phyloP scores from a whole-genome alignment of 2,329 filamentous ascomycete genomes.

The Fusarium sp. region DNA sequence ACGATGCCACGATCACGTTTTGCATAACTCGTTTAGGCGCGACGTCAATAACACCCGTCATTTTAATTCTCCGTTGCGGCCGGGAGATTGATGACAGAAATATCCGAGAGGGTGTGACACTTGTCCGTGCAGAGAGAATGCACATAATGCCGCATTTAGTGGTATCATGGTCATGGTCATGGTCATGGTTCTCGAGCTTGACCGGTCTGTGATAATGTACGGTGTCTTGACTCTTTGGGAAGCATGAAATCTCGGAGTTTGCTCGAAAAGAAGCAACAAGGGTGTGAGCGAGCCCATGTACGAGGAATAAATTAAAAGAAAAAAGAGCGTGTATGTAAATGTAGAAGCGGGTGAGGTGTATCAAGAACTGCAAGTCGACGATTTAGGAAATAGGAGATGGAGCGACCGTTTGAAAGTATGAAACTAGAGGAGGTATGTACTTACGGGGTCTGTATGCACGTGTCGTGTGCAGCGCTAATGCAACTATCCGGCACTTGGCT shows the following conservation, averaged over 20 bases:
- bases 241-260: slow-evolving; percentile 22
- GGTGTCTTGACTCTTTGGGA: slow-evolving; percentile 14
- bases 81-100: neutral
- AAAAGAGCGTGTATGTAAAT: neutral
- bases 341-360: slow-evolving; percentile 36
- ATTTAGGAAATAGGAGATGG: slow-evolving; percentile 37
- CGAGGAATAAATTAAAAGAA: neutral
- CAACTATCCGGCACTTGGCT: slow-evolving; percentile 28
- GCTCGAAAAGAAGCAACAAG: slow-evolving; percentile 24
- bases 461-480: slow-evolving; percentile 26
- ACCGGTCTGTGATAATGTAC: slow-evolving; percentile 1
- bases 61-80: neutral
- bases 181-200: slow-evolving; percentile 1
- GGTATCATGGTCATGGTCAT: slow-evolving; percentile 7
- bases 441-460: neutral
- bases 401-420: slow-evolving; percentile 33
- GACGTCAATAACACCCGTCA: neutral
- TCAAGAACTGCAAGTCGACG: slow-evolving; percentile 36
- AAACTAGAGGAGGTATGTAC: slow-evolving; percentile 21
- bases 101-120: slow-evolving; percentile 14
- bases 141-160: neutral
- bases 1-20: slow-evolving; percentile 28
- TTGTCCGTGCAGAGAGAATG: neutral
- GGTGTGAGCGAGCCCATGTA: slow-evolving; percentile 18
- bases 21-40: neutral